Base-by-base conservation (phyloP, 1,284 basidiomycete genomes). In the Coniophora puteana region DNA sequence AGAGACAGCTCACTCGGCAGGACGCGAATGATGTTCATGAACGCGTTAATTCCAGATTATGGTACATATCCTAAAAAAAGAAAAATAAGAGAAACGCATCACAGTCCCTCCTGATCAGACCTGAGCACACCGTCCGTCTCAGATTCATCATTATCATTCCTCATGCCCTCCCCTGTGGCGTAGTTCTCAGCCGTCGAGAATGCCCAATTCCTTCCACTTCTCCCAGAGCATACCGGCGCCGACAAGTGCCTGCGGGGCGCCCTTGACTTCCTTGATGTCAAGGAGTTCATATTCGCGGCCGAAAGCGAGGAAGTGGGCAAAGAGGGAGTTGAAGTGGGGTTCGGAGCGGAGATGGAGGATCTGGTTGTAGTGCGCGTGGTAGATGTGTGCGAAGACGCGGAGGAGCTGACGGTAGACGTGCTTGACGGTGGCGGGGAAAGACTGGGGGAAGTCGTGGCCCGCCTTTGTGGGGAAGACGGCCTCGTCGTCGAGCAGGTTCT, bases 351-450 rank as follows among this genome's bases (percentile, higher is more conserved):
- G 78, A 61, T 99, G 94, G 16, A 99, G 78, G 53, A 98, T 88
- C 55, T 92, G 84, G 16, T 78, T 72, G 62, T 94, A 99, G 61
- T 99, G 95, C 4, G 92, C 87, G 62, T 98, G 89, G 67, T 98
- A 99, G 57, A 99, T 84, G 67, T 99, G 95, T 1, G 95, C 94
- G 65, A 98, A 98, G 36, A 99, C 92, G 35, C 95, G 86, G 43
- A 99, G 81, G 23, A 99, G 85, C 58, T 98, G 95, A 37, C 93
- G 88, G 69, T 98, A 99, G 53, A 98, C 85, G 67, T 97, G 93
- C 61, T 96, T 94, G 53, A 94, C 87, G 6, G 92, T 95, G 10
- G 88, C 83, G 1, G 93, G 89, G 68, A 99, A 99, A 13, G 78
- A 80, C 36, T 78, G 80, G 5, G 91, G 85, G 62, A 99, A 99